Conservation (phyloP, 768 basidiomycete species). For the Russula sp. region DNA sequence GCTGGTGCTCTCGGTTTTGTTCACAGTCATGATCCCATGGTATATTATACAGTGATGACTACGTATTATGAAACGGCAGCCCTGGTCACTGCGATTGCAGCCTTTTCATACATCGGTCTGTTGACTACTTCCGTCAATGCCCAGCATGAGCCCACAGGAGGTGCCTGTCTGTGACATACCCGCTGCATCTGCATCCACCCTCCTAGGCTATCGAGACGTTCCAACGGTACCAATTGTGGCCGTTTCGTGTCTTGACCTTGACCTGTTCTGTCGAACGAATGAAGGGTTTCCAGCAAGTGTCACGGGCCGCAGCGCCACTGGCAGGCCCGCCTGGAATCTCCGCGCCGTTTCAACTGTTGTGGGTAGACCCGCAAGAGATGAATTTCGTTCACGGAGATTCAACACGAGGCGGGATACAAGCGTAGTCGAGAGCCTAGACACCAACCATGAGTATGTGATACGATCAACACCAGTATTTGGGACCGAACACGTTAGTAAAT, state of each 20-base stretch:
- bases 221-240: not conserved
- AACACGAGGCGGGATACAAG: constrained; percentile 16
- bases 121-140: no score
- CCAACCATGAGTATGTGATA: not conserved
- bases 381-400: constrained; percentile 7
- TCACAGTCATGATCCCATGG: no score
- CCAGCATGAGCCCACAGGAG: not conserved
- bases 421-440: constrained; percentile 4
- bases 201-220: not conserved
- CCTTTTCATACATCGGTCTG: no score
- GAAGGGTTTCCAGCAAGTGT: not conserved
- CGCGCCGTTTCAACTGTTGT: not conserved
- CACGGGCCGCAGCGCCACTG: not conserved
- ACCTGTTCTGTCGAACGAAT: not conserved
- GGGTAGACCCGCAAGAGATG: not conserved
- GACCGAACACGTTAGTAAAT: constrained; percentile 13
- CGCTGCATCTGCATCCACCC: not conserved
- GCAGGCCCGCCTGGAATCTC: not conserved
- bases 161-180: not conserved
- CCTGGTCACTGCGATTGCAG: not conserved
- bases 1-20: no score
- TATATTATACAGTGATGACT: no score
- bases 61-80: no score
- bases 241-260: not conserved
- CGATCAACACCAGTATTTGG: not conserved